These are phyloP conservation scores for Ceratocystis colombiana DNA, from an alignment of 2,329 filamentous ascomycete species.

Conservation along the genomic window DNA sequence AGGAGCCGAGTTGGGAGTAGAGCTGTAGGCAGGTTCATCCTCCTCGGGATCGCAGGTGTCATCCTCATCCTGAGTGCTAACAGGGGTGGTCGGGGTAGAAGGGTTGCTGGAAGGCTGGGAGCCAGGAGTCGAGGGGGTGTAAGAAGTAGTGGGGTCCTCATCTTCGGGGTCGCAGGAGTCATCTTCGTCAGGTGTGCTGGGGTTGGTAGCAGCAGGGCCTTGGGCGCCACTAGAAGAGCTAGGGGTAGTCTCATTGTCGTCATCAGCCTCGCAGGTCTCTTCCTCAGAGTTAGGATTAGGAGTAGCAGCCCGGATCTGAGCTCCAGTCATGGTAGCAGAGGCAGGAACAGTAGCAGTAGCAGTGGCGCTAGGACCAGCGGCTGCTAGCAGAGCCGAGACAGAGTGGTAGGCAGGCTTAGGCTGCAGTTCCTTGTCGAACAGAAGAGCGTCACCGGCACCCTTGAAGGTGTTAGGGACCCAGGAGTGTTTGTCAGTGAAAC, in stretches of 20 bases:
- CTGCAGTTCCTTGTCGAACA: constrained; percentile 37
- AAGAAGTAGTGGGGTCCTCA: not conserved
- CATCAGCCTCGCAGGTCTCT: not conserved
- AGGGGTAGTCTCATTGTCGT: not conserved
- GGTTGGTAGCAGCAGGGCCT: not conserved
- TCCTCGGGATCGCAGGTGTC: not conserved
- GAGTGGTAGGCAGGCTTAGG: constrained; percentile 38
- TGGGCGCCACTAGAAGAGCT: constrained; percentile 1
- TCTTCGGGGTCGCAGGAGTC: not conserved
- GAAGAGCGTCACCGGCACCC: constrained; percentile 36
- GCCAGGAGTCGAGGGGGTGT: too few relatives aligned
- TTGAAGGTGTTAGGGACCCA: constrained; percentile 38
- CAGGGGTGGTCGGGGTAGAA: not conserved
- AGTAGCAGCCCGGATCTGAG: constrained; percentile 24
- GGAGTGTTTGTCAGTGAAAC: constrained; percentile 34
- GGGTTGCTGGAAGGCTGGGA: too few relatives aligned
- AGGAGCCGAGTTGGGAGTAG: not conserved
- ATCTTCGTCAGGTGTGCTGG: not conserved
- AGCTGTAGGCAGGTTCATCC: not conserved
- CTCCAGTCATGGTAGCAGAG: constrained; percentile 26
- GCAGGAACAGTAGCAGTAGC: not conserved
- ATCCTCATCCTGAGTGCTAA: not conserved
- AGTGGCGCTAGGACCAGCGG: constrained; percentile 27
- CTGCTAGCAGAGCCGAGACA: constrained; percentile 33
- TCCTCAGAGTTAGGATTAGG: not conserved